phyloP scores from a whole-genome alignment of 148 eudicot genomes.

The Bassia scoparia region DNA sequence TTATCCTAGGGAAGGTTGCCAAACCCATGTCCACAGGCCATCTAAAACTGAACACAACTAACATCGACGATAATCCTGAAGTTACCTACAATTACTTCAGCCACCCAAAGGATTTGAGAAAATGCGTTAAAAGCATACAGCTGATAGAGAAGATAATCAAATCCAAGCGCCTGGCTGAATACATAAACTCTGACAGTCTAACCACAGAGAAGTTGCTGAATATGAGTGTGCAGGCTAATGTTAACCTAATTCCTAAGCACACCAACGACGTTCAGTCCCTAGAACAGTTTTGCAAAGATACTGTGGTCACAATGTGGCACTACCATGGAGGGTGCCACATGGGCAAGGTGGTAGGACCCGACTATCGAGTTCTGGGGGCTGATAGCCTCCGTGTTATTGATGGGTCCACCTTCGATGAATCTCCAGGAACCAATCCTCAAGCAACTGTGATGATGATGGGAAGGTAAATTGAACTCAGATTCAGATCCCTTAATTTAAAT shows the following conservation, averaged over 20 bases:
- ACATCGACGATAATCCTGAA: slow-evolving; percentile 58
- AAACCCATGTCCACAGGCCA: slow-evolving; percentile 63
- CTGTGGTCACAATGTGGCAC: slow-evolving; percentile 91
- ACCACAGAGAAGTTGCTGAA: slow-evolving; percentile 54
- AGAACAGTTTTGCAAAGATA: slow-evolving; percentile 86
- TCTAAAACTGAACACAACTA: slow-evolving; percentile 48
- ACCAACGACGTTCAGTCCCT: slow-evolving; percentile 59
- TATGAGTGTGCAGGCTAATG: slow-evolving; percentile 70
- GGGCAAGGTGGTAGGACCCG: slow-evolving; percentile 61
- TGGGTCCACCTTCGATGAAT: slow-evolving; percentile 65
- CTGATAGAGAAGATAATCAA: slow-evolving; percentile 49
- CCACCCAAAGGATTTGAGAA: slow-evolving; percentile 58
- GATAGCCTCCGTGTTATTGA: slow-evolving; percentile 68
- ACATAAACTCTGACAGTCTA: slow-evolving; percentile 38
- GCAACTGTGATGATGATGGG: slow-evolving; percentile 99
- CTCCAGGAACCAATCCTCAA: slow-evolving; percentile 98
- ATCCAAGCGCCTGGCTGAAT: slow-evolving; percentile 46
- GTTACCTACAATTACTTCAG: slow-evolving; percentile 90
- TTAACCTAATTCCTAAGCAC: slow-evolving; percentile 73
- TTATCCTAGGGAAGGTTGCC: slow-evolving; percentile 75
- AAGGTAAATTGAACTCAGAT: slow-evolving; percentile 40
- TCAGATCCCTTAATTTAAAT: too few relatives aligned
- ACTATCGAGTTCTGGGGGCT: slow-evolving; percentile 63
- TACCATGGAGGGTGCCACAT: slow-evolving; percentile 96
- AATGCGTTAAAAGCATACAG: slow-evolving; percentile 65